Conservation (phyloP, 306 rosid species). For the Cicer cuneatum region DNA sequence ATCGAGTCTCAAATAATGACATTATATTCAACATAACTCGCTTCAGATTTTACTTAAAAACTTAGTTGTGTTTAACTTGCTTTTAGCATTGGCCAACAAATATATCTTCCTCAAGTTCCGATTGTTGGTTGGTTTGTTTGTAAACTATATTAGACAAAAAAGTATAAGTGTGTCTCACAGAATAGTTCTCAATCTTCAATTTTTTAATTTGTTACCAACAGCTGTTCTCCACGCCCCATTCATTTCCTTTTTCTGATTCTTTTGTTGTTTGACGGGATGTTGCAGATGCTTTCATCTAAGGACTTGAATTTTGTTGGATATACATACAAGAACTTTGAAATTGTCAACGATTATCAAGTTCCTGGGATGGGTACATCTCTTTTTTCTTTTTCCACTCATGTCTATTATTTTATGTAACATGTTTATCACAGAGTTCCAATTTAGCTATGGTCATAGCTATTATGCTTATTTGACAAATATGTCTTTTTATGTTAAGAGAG, state of each 20-base stretch:
- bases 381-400: constrained; percentile 32
- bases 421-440: constrained; percentile 30
- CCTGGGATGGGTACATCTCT: constrained; percentile 86
- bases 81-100: constrained; percentile 13
- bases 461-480: constrained; percentile 12
- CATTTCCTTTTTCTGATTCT: constrained; percentile 8
- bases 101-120: constrained; percentile 31
- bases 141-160: constrained; percentile 2
- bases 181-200: constrained; percentile 29
- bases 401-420: constrained; percentile 27
- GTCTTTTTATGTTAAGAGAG: neutral
- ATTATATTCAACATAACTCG: neutral
- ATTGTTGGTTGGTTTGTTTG: constrained; percentile 33
- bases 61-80: constrained; percentile 19
- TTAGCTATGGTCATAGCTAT: constrained; percentile 15
- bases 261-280: constrained; percentile 41
- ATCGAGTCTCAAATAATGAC: constrained; percentile 23
- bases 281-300: constrained; percentile 97
- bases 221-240: constrained; percentile 7
- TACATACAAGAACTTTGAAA: constrained; percentile 95
- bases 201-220: constrained; percentile 18
- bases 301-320: constrained; percentile 97
- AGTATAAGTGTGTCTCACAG: neutral
- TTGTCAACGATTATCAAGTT: constrained; percentile 92
- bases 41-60: neutral